phyloP scores from a whole-genome alignment of 768 basidiomycete species.

The Tulasnella sp. region DNA sequence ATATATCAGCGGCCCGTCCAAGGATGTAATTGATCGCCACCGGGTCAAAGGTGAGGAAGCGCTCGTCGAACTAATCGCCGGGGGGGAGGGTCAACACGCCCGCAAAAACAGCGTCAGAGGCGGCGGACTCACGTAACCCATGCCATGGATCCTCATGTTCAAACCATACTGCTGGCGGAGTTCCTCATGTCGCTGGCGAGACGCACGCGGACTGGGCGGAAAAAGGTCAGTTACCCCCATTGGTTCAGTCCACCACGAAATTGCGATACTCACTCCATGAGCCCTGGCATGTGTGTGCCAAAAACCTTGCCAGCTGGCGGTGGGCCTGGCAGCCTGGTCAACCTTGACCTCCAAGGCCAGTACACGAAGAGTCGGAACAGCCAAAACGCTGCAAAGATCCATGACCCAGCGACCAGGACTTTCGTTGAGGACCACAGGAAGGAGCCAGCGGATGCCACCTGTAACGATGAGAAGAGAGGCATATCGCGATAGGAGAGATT shows the following conservation, averaged over 20 bases:
- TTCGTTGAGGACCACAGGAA: neutral
- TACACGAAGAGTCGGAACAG: conserved; percentile 26
- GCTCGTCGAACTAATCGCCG: conserved; percentile 48
- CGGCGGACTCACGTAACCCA: conserved; percentile 44
- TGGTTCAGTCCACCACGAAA: neutral
- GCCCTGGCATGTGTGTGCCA: conserved; percentile 15
- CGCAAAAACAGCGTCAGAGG: conserved; percentile 39
- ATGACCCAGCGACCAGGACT: neutral
- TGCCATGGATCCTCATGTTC: conserved; percentile 35
- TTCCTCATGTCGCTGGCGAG: conserved; percentile 20
- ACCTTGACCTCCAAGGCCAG: conserved; percentile 25
- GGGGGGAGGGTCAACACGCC: neutral
- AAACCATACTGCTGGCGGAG: conserved; percentile 51
- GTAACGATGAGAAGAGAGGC: conserved; percentile 10
- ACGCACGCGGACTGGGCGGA: conserved; percentile 10
- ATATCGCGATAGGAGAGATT: conserved; percentile 21
- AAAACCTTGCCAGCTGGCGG: conserved; percentile 18
- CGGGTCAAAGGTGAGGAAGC: conserved; percentile 79
- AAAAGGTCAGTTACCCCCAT: neutral
- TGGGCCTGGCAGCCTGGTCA: conserved; percentile 26
- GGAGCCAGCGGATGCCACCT: neutral
- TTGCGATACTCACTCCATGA: conserved; percentile 6
- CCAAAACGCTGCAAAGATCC: conserved; percentile 18
- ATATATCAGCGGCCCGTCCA: conserved; percentile 57
- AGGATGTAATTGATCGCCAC: conserved; percentile 68